Percentiles rank a stretch among this genome's conserved stretches.
phyloP scores from a whole-genome alignment of 2,329 filamentous ascomycete species.

The Nigrograna mackinnonii region DNA sequence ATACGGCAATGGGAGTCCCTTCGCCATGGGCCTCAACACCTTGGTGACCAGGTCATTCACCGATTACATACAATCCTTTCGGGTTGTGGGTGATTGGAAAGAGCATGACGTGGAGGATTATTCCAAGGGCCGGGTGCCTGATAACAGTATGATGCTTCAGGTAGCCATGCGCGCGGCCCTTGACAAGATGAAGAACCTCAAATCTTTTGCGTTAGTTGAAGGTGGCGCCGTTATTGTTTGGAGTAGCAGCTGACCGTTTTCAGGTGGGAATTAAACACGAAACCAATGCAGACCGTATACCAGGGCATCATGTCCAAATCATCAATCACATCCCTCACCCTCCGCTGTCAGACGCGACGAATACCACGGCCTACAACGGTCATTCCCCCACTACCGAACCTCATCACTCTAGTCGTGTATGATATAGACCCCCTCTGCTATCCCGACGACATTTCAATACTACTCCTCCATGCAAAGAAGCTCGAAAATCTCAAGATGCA shows the following conservation, averaged over 20 bases:
- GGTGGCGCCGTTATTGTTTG: constrained; percentile 10
- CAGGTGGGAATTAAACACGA: constrained; percentile 65
- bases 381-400: constrained; percentile 60
- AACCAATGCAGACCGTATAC: constrained; percentile 63
- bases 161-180: constrained; percentile 62
- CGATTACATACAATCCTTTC: constrained; percentile 56
- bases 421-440: constrained; percentile 68
- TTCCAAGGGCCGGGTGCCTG: constrained; percentile 62
- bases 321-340: constrained; percentile 56
- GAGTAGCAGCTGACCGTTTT: constrained; percentile 18
- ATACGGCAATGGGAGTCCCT: constrained; percentile 65
- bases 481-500: constrained; percentile 60
- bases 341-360: constrained; percentile 60
- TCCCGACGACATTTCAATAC: constrained; percentile 63
- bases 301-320: constrained; percentile 56
- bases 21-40: constrained; percentile 65
- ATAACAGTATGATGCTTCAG: constrained; percentile 67
- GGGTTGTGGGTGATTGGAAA: constrained; percentile 60
- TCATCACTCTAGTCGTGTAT: constrained; percentile 57
- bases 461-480: constrained; percentile 58
- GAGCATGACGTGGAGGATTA: constrained; percentile 62
- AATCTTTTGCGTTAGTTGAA: constrained; percentile 58
- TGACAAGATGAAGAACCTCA: constrained; percentile 61
- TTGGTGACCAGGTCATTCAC: constrained; percentile 61
- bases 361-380: constrained; percentile 60